Base-by-base conservation (phyloP, 2,329 filamentous ascomycete genomes). In the Aspergillus aculeatinus region DNA sequence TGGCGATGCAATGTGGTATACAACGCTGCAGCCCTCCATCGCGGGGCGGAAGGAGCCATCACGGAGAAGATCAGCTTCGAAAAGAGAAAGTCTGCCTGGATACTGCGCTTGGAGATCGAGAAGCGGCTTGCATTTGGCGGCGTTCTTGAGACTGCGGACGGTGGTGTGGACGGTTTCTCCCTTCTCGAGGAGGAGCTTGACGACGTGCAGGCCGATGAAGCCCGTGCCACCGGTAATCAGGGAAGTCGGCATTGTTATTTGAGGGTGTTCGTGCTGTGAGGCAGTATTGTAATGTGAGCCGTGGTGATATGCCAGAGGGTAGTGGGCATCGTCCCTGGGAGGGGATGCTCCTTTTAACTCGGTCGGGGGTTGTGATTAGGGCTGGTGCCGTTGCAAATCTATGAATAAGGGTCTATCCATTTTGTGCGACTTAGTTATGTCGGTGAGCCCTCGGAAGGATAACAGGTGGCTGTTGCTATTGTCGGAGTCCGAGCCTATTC, bases 1-100 rank as follows among this genome's bases (percentile, higher is more conserved):
- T 1, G 74, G 75, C 9, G 74, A 73, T 0, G 74, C 75, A 19
- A 76, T 67, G 42, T 76, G 75, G 56, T 74, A 68, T 14, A 77
- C 70, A 2, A 70, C 67, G 5, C 64, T 55, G 50, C 72, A 73
- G 51, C 69, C 70, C 39, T 64, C 53, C 48, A 72, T 67, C 16
- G 73, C 67, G 6, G 65, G 52, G 4, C 60, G 59, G 58, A 76
- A 76, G 5, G 70, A 73, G 44, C 66, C 67, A 0, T 65, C 51
- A 25, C 62, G 55, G 5, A 76, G 67, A 9, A 72, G 63, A 55
- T 75, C 70, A 6, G 71, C 70, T 50, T 72, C 71, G 29, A 70
- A 71, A 19, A 76, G 65, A 4, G 55, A 62, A 12, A 60, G 23
- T 12, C 55, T 60, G 3, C 58, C 63, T 1, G 69, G 55, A n/a